Conservation (phyloP, 139 green algal species). For the Chlorella vulgaris region DNA sequence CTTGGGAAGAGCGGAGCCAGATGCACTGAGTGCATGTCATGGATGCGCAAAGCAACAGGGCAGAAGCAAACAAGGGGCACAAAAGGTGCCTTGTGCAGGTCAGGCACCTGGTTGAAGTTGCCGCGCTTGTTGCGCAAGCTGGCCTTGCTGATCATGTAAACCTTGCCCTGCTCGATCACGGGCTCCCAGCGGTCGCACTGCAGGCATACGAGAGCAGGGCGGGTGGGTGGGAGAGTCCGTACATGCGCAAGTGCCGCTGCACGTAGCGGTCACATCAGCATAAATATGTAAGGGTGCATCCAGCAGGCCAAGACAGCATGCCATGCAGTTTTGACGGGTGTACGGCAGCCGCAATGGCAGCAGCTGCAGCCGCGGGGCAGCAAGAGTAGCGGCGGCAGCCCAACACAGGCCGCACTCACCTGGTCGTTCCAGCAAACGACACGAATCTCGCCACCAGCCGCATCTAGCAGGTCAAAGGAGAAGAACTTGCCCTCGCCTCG, state of each 20-base stretch:
- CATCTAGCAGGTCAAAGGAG: constrained; percentile 82
- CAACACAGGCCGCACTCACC: not conserved
- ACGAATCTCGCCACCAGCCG: constrained; percentile 61
- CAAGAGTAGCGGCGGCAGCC: not conserved
- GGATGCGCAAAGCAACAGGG: too few species aligned
- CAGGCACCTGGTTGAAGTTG: constrained; percentile 41
- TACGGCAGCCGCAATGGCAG: too few species aligned
- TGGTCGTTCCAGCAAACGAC: constrained; percentile 57
- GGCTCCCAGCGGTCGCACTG: constrained; percentile 47
- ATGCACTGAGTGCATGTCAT: too few species aligned
- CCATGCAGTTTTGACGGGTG: too few species aligned
- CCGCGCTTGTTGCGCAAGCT: constrained; percentile 63
- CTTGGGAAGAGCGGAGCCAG: too few species aligned
- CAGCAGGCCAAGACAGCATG: not conserved
- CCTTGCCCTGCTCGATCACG: constrained; percentile 61
- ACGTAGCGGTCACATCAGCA: too few species aligned
- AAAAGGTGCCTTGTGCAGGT: not conserved
- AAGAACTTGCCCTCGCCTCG: constrained; percentile 92
- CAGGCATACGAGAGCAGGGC: too few species aligned
- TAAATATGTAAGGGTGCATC: too few species aligned
- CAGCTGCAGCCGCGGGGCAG: too few species aligned
- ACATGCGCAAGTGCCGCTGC: not conserved
- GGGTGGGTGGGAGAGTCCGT: not conserved
- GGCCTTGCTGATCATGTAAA: constrained; percentile 88
- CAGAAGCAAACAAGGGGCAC: not conserved